phyloP scores from a whole-genome alignment of 2,329 filamentous ascomycete genomes.

The Didymella pomorum region DNA sequence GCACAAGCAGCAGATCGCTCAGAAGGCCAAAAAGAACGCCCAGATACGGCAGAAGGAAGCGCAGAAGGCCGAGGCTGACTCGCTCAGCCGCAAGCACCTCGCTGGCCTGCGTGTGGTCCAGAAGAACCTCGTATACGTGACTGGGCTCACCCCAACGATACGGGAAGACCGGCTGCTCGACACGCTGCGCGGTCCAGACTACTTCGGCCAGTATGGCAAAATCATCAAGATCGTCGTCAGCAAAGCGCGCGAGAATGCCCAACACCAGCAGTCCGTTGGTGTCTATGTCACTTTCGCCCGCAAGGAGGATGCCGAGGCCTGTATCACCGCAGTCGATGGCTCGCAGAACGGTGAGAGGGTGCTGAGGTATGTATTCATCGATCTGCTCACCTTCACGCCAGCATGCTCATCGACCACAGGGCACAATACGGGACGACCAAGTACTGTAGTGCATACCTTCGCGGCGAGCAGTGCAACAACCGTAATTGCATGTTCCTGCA shows the following conservation, averaged over 20 bases:
- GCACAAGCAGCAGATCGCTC: constrained; percentile 75
- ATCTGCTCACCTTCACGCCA: neutral
- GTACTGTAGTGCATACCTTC: constrained; percentile 96
- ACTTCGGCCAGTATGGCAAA: constrained; percentile 97
- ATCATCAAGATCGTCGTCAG: constrained; percentile 99
- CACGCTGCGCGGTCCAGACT: constrained; percentile 87
- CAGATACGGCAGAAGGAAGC: constrained; percentile 91
- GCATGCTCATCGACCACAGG: constrained; percentile 50
- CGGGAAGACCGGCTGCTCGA: constrained; percentile 91
- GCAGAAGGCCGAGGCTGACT: constrained; percentile 95
- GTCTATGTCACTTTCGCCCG: constrained; percentile 98
- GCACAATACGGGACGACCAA: constrained; percentile 91
- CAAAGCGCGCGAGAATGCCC: constrained; percentile 81
- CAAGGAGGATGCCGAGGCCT: constrained; percentile 87
- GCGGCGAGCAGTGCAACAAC: constrained; percentile 93
- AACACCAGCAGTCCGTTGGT: constrained; percentile 82
- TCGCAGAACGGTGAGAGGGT: constrained; percentile 89
- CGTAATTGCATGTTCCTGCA: constrained; percentile 98
- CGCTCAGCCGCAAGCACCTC: constrained; percentile 92
- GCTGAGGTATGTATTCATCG: constrained; percentile 66
- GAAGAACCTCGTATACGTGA: constrained; percentile 98
- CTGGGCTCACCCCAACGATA: constrained; percentile 88
- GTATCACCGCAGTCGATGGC: constrained; percentile 91
- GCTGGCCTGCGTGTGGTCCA: constrained; percentile 95
- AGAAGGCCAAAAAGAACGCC: constrained; percentile 92